Conservation (phyloP, 306 rosid genomes). For the Quercus mongolica region DNA sequence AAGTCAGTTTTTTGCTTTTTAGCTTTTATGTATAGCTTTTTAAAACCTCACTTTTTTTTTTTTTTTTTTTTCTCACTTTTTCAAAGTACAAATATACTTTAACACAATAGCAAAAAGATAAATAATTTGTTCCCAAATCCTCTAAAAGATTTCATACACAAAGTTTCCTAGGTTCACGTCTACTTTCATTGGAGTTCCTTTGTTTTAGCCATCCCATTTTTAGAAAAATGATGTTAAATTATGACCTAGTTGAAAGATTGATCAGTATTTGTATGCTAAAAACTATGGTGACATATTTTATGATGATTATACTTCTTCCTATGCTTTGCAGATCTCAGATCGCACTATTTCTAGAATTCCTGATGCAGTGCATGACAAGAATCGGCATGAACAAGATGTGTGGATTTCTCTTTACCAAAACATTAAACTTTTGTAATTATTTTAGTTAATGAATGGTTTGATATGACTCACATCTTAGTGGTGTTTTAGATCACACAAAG, state of each 20-base stretch:
- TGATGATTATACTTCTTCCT: neutral
- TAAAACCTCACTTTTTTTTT: neutral
- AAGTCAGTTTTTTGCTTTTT: no score
- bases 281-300: neutral
- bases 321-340: conserved; percentile 59
- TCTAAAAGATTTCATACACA: neutral
- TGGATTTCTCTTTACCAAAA: conserved; percentile 7
- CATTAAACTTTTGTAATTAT: neutral
- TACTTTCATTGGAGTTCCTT: neutral
- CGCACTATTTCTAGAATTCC: conserved; percentile 60
- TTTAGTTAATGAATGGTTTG: conserved; percentile 10
- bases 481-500: conserved; percentile 62
- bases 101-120: no score
- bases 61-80: no score
- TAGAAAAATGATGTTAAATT: neutral
- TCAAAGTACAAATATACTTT: no score
- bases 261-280: neutral
- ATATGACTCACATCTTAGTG: conserved; percentile 3
- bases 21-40: no score
- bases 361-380: conserved; percentile 61
- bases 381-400: conserved; percentile 74
- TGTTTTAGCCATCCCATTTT: neutral
- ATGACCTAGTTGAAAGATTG: neutral
- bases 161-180: neutral
- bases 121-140: neutral